Base-by-base conservation (phyloP, 352 stramenopile species). In the Phytophthora citricola region DNA sequence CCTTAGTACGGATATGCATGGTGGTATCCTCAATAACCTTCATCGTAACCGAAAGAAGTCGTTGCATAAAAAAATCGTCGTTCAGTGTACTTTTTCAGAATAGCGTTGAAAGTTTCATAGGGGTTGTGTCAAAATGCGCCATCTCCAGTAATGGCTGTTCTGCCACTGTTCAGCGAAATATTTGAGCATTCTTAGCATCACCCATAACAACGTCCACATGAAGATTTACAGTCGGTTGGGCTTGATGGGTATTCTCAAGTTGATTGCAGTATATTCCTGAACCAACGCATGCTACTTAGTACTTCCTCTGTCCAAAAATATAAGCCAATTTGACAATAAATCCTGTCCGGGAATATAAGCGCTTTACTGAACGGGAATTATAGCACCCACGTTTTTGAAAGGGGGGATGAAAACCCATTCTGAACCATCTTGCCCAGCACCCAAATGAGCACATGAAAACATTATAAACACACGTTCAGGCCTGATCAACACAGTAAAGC, bases 21-120 rank as follows among this genome's bases (percentile, higher is more conserved):
- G 5, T 11, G 5, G 32, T 24, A 38, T 66, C 40, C 54, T 48
- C 27, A 22, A 58, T 24, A 1, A 58, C 58, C 0, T 14, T 47
- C 40, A 43, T 50, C 5, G 17, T 46, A 4, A 63, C 17, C 10
- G 24, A n/a, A 6, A 71, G 20, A 15, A 66, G 39, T 10, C 47
- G 39, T 4, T 64, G 53, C 55, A 61, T 71, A 34, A 60, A 54
- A 9, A 32, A 58, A 22, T 39, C 41, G 29, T 1, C 55, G 29
- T 5, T 39, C 39, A 0, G 44, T 66, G 45, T 62, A 71, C 5
- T 29, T 51, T 54, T 58, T 43, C 49, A 38, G 2, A 51, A 56
- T 49, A 26, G 39, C 29, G n/a, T 46, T 15, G 54, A 61, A 61
- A 5, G n/a, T 45, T 9, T 45, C 39, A 24, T n/a, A 9, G 3